Evolutionary conservation across 164 flowering plant species (phyloP).

Genomic region (Magnolia changhungtana): DNA sequence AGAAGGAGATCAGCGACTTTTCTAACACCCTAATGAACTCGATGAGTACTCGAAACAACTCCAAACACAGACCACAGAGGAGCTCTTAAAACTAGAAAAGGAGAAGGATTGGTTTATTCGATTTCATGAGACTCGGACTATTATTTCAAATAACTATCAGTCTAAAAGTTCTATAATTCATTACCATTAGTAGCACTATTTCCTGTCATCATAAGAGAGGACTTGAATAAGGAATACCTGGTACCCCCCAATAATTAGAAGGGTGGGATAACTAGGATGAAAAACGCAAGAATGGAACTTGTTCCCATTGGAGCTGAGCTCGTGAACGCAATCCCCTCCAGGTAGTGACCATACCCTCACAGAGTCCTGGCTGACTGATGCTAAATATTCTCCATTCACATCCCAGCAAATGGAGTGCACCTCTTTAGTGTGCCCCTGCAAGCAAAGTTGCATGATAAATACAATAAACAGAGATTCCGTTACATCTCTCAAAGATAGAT

Average conservation of each 20-base stretch:
- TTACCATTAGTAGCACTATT: neutral
- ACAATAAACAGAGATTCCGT: neutral
- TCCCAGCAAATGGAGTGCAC: slow-evolving; percentile 91
- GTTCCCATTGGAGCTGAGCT: slow-evolving; percentile 63
- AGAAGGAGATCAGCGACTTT: too few species aligned
- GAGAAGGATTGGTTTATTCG: neutral
- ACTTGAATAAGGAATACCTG: slow-evolving; percentile 37
- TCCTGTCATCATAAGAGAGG: neutral
- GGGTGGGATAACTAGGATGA: slow-evolving; percentile 71
- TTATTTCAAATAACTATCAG: neutral
- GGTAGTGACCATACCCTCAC: slow-evolving; percentile 75
- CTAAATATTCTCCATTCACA: slow-evolving; percentile 68
- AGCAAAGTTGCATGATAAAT: neutral
- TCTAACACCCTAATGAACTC: too few species aligned
- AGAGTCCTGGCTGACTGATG: slow-evolving; percentile 75
- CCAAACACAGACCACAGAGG: neutral
- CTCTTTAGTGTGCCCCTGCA: slow-evolving; percentile 63
- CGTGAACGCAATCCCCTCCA: slow-evolving; percentile 63
- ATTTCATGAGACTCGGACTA: neutral
- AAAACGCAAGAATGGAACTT: slow-evolving; percentile 88
- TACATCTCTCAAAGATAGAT: neutral
- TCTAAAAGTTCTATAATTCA: neutral
- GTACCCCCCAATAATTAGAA: slow-evolving; percentile 81
- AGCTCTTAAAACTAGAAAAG: neutral
- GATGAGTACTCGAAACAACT: neutral